Evolutionary conservation across 108 stramenopile genomes (phyloP).

Genomic region (Conticribra weissflogii): DNA sequence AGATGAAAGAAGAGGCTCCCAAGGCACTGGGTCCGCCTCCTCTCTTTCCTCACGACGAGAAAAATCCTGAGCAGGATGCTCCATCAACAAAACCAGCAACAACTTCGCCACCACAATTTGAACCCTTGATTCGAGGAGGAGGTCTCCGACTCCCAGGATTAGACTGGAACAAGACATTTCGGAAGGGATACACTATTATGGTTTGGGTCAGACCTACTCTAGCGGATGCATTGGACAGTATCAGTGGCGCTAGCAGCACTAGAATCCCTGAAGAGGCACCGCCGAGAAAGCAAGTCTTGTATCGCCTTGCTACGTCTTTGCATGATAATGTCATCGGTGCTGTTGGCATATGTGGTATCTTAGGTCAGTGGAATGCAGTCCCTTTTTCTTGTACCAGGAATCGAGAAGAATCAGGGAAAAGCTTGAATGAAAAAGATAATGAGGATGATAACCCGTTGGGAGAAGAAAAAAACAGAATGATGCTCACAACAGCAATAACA

Average conservation of each 20-base stretch:
- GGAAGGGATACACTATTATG: slow-evolving; percentile 80
- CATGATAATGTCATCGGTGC: slow-evolving; percentile 37
- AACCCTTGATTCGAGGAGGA: slow-evolving; percentile 29
- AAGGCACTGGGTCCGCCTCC: not conserved
- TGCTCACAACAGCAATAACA: slow-evolving; percentile 45
- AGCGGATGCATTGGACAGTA: slow-evolving; percentile 11
- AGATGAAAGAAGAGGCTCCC: not conserved
- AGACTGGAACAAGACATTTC: slow-evolving; percentile 78
- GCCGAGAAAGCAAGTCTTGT: slow-evolving; percentile 50
- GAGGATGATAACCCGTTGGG: not conserved
- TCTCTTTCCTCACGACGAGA: not conserved
- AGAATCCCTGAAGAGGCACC: slow-evolving; percentile 2
- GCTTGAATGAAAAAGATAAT: slow-evolving; percentile 3
- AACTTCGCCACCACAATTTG: not conserved
- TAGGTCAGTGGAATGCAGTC: slow-evolving; percentile 59
- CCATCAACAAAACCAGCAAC: not conserved
- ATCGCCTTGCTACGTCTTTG: slow-evolving; percentile 65
- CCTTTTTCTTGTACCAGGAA: slow-evolving; percentile 1
- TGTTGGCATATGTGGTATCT: slow-evolving; percentile 59
- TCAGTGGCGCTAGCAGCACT: slow-evolving; percentile 3
- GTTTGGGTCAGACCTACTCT: slow-evolving; percentile 80
- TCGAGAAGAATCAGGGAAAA: too few species aligned
- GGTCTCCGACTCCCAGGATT: slow-evolving; percentile 64
- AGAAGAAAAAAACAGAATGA: slow-evolving; percentile 7
- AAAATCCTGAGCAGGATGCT: not conserved